A percentile compares a stretch with the other conserved stretches of the same genome.
Evolutionary conservation across 257 asterid species (phyloP).

Genomic region (Lithospermum erythrorhizon): DNA sequence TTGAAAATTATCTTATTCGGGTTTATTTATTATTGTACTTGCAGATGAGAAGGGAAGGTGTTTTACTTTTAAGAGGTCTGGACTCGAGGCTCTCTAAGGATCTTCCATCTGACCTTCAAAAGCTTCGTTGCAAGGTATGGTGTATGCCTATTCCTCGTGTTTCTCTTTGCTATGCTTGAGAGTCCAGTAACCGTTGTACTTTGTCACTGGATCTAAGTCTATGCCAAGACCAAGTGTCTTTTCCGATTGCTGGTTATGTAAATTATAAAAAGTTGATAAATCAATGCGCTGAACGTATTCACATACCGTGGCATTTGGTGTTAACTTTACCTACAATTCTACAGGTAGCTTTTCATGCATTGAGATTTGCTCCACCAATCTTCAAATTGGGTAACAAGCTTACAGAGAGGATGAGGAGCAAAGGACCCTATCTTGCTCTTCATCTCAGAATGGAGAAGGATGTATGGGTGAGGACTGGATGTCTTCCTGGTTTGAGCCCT

Average conservation of each 20-base stretch:
- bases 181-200: no score
- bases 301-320: neutral
- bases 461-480: conserved; percentile 93
- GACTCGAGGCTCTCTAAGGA: conserved; percentile 94
- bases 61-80: conserved; percentile 66
- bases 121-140: conserved; percentile 94
- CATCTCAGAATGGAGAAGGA: conserved; percentile 94
- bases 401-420: conserved; percentile 69
- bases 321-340: conserved; percentile 6
- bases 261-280: no score
- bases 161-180: neutral
- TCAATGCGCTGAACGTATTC: neutral
- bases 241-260: neutral
- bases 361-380: conserved; percentile 63
- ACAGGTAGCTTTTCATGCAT: conserved; percentile 87
- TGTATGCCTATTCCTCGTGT: neutral
- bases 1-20: conserved; percentile 7
- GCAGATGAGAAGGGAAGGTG: conserved; percentile 81
- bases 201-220: neutral
- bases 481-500: conserved; percentile 70
- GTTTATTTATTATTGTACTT: conserved; percentile 9
- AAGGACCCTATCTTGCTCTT: conserved; percentile 82
- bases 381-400: conserved; percentile 55
- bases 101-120: conserved; percentile 94
- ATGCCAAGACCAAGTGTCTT: no score